Evolutionary conservation across 306 rosid genomes (phyloP), one percentile per base, ranked within the genome.

Genomic region (Urtica urens): DNA sequence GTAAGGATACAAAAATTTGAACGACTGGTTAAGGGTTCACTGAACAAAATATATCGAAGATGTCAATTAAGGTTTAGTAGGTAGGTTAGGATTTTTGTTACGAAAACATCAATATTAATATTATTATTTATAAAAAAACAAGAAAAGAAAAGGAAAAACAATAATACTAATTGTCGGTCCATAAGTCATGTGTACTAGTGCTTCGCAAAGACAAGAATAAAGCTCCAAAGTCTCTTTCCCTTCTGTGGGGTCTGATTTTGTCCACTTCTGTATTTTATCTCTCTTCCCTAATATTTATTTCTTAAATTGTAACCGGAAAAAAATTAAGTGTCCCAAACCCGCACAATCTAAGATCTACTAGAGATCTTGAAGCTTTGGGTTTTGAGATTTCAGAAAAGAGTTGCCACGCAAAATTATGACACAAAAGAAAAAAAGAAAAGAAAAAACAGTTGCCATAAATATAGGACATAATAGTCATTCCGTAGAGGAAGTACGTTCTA

Each of bases 121-220:
- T 35, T 35, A 37, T 53, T 23, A 38, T 25, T 38, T 53, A 35
- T 2, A 38, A 15, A 10, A 14, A 15, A n/a, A n/a, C n/a, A n/a
- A n/a, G n/a, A n/a, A n/a, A n/a, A n/a, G 6, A 44, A 44, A 44
- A 22, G 6, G n/a, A 14, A 13, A 13, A 53, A 53, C 16, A 13
- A 22, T 5, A 53, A 50, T 30, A 50, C 17, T 2, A 24, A 16
- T 26, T 59, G 64, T 59, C 49, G 58, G 66, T 50, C 40, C 58
- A 24, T 41, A 49, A 40, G 10, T 16, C 42, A 8, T 24, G 51
- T 60, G 57, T 35, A 30, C 23, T 15, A 60, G 47, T 49, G 18
- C 10, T 31, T 42, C 23, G 14, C 21, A 42, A 16, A 46, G 43
- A 51, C 51, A 35, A 42, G 53, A 61, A 28, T 61, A 61, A 61